Conservation (phyloP, 352 stramenopile genomes). For the Globisporangium paroecandrum region DNA sequence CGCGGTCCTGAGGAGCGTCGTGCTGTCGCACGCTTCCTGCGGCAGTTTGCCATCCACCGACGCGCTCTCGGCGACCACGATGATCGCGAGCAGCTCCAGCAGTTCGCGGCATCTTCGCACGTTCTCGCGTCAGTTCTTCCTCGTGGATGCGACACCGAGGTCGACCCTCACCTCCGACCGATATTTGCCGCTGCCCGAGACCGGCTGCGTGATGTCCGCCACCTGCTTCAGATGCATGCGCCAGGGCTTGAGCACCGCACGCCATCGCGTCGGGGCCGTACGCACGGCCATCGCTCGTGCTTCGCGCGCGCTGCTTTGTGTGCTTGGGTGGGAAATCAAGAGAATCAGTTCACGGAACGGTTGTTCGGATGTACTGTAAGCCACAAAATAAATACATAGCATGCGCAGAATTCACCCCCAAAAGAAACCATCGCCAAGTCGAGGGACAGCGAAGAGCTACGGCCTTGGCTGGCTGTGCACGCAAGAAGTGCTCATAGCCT, state of each 20-base stretch:
- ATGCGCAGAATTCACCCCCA: too few species aligned
- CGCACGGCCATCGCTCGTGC: too few species aligned
- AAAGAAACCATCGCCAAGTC: too few species aligned
- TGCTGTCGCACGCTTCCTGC: not conserved
- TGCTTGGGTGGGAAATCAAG: too few species aligned
- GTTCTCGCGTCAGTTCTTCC: not conserved
- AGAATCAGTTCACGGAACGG: too few species aligned
- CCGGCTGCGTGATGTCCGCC: not conserved
- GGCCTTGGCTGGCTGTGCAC: too few species aligned
- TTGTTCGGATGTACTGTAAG: too few species aligned
- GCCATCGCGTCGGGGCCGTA: not conserved
- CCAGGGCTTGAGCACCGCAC: not conserved
- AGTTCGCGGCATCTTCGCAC: not conserved
- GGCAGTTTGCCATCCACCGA: not conserved
- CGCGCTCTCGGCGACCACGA: not conserved
- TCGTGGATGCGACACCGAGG: not conserved
- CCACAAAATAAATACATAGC: too few species aligned
- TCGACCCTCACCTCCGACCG: not conserved
- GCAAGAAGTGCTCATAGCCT: too few species aligned
- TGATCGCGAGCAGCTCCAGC: slow-evolving; percentile 2
- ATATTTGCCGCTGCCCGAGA: not conserved
- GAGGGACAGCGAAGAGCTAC: too few species aligned
- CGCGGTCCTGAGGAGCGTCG: not conserved
- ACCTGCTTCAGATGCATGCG: not conserved
- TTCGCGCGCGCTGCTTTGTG: too few species aligned